Evolutionary conservation across 345 rosid species (phyloP), one percentile per base, ranked within the genome.

Genomic region (Eucalyptus dawsonii): DNA sequence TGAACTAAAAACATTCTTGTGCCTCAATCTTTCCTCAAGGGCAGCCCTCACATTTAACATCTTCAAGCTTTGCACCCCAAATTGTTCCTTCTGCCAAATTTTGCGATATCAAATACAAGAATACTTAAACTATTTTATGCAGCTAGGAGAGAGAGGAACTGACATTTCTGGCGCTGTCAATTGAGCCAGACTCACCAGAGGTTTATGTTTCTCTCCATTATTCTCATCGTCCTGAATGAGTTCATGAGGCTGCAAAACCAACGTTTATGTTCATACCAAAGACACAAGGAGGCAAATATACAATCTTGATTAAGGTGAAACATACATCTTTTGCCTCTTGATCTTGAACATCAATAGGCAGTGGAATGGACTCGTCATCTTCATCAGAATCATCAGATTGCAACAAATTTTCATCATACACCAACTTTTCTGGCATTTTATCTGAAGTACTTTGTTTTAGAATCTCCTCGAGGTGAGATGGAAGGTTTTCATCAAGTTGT

Each of bases 31-130:
- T 91, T 95, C 97, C 88, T 96, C 98, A 60, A 97, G 95, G 34
- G 95, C 95, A 62, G 99, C 99, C 94, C 99, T 94, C 45, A 96
- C 92, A 90, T 94, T 94, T 83, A 97, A 88, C 99, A 97, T 97
- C 92, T 97, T 94, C 93, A 89, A 92, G 93, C 99, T 96, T 90
- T 96, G 96, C 29, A 92, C 80, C 92, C 94, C 95, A 91, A 95
- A 94, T 89, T 93, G 93, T 91, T 92, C 93, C 65, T 87, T 93
- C 99, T 95, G 95, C 92, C 89, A 92, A 81, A 89, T 88, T 88
- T 86, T 24, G 44, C 17, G 31, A 56, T 25, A 42, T 67, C 69
- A 37, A 65, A 76, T 37, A 76, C 83, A 37, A 76, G 83, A 76
- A 40, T 40, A 40, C 6, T 53, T 34, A 40, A 40, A 14, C 83